Conservation (phyloP, 2,329 filamentous ascomycete species). For the Aureobasidium vineae region DNA sequence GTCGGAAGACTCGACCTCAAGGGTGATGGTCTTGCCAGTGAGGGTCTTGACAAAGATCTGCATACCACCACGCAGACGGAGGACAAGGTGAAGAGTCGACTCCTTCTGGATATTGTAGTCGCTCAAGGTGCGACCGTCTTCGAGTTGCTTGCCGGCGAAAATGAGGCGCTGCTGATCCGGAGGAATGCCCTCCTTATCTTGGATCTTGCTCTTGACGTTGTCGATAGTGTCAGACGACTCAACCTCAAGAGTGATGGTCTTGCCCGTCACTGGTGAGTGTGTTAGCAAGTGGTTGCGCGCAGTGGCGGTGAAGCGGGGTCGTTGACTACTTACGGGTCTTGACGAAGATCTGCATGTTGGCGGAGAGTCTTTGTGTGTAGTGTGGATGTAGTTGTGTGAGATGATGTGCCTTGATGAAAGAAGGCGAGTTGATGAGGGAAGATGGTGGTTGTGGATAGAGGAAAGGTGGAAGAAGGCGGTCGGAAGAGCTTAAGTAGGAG, state of each 20-base stretch:
- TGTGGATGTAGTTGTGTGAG: conserved; percentile 29
- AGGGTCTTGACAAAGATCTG: conserved; percentile 55
- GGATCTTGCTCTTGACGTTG: conserved; percentile 96
- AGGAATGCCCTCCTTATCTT: conserved; percentile 96
- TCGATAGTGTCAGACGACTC: conserved; percentile 83
- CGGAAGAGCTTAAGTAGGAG: conserved; percentile 12
- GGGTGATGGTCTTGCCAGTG: conserved; percentile 86
- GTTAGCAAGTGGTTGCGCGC: conserved; percentile 38
- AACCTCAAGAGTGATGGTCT: conserved; percentile 67
- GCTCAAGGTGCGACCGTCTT: conserved; percentile 84
- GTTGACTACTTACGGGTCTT: conserved; percentile 75
- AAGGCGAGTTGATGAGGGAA: conserved; percentile 9
- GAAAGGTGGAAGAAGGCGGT: conserved; percentile 18
- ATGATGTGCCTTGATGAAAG: conserved; percentile 16
- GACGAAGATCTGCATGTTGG: conserved; percentile 90
- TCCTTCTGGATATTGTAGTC: conserved; percentile 92
- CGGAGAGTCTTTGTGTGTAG: conserved; percentile 32
- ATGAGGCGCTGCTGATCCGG: conserved; percentile 95
- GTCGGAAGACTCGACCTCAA: conserved; percentile 85
- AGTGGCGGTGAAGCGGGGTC: conserved; percentile 34
- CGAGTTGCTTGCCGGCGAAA: conserved; percentile 93
- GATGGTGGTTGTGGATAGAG: conserved; percentile 5
- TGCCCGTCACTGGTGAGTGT: conserved; percentile 56
- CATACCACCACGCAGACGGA: conserved; percentile 66
- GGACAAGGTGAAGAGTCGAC: conserved; percentile 64